Percentiles rank a stretch among this genome's conserved stretches.
phyloP scores from a whole-genome alignment of 345 rosid genomes.

The Angophora floribunda region DNA sequence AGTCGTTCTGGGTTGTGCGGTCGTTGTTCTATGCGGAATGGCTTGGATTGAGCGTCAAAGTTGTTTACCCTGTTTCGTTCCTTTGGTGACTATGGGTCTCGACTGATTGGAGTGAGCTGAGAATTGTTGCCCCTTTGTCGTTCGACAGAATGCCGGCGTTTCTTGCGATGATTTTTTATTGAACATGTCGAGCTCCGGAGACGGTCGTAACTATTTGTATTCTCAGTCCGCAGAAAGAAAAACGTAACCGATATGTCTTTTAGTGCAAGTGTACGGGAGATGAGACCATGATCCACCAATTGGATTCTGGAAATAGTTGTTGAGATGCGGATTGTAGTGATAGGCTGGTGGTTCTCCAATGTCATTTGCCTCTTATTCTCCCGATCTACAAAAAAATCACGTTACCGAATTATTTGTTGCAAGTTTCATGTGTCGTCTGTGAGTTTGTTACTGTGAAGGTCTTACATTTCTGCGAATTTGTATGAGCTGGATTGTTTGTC shows the following conservation, averaged over 20 bases:
- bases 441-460: background rate
- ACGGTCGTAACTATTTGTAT: background rate
- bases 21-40: rapidly evolving
- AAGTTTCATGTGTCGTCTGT: rapidly evolving
- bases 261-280: background rate
- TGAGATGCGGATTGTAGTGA: background rate
- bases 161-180: background rate
- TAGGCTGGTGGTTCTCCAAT: background rate
- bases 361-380: background rate
- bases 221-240: background rate
- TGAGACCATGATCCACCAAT: background rate
- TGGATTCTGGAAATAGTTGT: background rate
- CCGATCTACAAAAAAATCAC: background rate
- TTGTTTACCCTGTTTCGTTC: background rate
- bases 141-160: background rate
- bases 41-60: background rate
- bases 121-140: background rate
- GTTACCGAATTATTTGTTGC: background rate
- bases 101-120: background rate
- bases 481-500: background rate
- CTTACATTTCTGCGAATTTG: background rate
- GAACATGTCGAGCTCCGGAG: background rate
- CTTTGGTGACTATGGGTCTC: background rate
- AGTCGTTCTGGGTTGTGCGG: background rate
- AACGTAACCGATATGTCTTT: background rate